Base-by-base conservation (phyloP, 169 alveolate species). In the Plasmodium inui region DNA sequence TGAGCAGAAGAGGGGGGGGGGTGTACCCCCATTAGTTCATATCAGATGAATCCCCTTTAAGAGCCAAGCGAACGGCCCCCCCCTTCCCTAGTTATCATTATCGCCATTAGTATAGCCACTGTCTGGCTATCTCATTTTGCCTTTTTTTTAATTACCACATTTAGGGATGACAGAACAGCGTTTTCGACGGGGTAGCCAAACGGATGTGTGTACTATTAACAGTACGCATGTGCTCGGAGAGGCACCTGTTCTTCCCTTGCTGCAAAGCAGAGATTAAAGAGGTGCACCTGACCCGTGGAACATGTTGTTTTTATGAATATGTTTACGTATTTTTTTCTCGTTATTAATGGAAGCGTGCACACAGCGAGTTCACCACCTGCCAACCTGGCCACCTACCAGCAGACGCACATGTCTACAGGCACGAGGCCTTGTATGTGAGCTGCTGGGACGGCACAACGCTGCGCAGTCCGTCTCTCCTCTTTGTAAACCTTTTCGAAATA, bases 141-240 rank as follows among this genome's bases (percentile, higher is more conserved):
- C 70, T 44, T 37, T n/a, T 79, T 79, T 79, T 79, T 39, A 37
- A 79, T 79, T 67, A 67, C 37, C 34, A 79, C 19, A 79, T 19
- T 79, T 79, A 79, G 30, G 55, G 55, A 79, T 41, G 34, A 41
- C 61, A 19, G 32, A 79, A 30, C 34, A 19, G 26, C 10, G 22
- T 79, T 79, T 55, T 79, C 32, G 55, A 79, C 41, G 57, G n/a
- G 14, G 78, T 61, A 83, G 39, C 71, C 41, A 55, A 8, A 22
- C 37, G 41, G 7, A 67, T 67, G 76, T 67, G 74, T 61, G 37
- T 67, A 26, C 76, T 67, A 67, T 8, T 19, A 67, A 26, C 14
- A 26, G n/a, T 67, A 67, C 37, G 37, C 37, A 67, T 67, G 0
- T 67, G n/a, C 37, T 17, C 41, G 76, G 41, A 67, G n/a, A 67